A percentile compares a stretch with the other conserved stretches of the same genome.
Evolutionary conservation across 768 basidiomycete species (phyloP).

Genomic region (Floccularia luteovirens): DNA sequence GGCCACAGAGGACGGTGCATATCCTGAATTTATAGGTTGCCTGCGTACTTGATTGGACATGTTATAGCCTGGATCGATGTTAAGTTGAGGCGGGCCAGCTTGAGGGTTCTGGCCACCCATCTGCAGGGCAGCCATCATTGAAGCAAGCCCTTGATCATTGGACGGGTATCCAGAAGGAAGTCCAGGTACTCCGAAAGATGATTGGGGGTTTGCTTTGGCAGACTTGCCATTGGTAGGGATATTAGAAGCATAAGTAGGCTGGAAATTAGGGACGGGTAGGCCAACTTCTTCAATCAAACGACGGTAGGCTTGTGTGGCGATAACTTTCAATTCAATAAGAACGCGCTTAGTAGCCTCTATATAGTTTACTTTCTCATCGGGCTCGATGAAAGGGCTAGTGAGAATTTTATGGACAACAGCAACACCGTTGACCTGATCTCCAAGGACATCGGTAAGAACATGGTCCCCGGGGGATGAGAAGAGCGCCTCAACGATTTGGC

Average conservation of each 20-base stretch:
- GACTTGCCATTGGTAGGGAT: slow-evolving; percentile 54
- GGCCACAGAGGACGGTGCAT: slow-evolving; percentile 28
- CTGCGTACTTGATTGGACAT: slow-evolving; percentile 26
- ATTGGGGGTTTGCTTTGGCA: slow-evolving; percentile 42
- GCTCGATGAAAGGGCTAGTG: slow-evolving; percentile 79
- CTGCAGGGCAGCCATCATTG: slow-evolving; percentile 90
- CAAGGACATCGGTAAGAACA: slow-evolving; percentile 87
- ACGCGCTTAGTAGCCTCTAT: slow-evolving; percentile 88
- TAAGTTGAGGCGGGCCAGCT: slow-evolving; percentile 66
- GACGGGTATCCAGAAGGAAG: slow-evolving; percentile 75
- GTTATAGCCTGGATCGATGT: slow-evolving; percentile 60
- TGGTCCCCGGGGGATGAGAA: slow-evolving; percentile 89
- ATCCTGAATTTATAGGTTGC: slow-evolving; percentile 21
- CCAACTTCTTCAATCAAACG: slow-evolving; percentile 93
- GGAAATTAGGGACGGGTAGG: slow-evolving; percentile 81
- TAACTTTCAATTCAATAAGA: slow-evolving; percentile 85
- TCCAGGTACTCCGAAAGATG: slow-evolving; percentile 61
- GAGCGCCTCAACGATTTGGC: slow-evolving; percentile 80
- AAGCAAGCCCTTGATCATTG: slow-evolving; percentile 79
- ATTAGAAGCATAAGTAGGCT: slow-evolving; percentile 67
- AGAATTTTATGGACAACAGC: slow-evolving; percentile 90
- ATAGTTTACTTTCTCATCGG: slow-evolving; percentile 56
- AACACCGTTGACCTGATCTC: slow-evolving; percentile 95
- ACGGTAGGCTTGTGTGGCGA: slow-evolving; percentile 91
- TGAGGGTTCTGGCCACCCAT: slow-evolving; percentile 87